Base-by-base conservation (phyloP, 2,329 filamentous ascomycete genomes). In the Aspergillus thermomutatus region DNA sequence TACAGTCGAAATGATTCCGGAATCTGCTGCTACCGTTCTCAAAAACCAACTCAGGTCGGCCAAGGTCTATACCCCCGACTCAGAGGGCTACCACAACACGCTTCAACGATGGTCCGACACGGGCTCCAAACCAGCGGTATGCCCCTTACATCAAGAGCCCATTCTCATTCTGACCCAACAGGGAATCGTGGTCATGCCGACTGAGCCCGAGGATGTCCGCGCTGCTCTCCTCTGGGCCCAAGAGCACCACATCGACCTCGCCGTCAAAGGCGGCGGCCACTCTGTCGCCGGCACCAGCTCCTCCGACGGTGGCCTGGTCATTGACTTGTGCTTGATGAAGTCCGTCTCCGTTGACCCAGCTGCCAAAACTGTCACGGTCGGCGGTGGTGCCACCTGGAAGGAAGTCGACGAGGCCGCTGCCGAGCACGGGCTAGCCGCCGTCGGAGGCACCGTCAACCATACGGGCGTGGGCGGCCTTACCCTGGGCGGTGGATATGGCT, bases 371-470 rank as follows among this genome's bases (percentile, higher is more conserved):
- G 75, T 85, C 46, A 75, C 72, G 0, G 79, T 77, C 5, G 78
- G 80, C 50, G 82, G 83, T 23, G 83, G 83, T n/a, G 78, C 79
- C 48, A 69, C 76, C 2, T 85, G 83, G 82, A 74, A 73, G 54
- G 80, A 85, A 57, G 79, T 86, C 11, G 83, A 87, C 61, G 72
- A 76, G 14, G 79, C 77, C 0, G 80, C 79, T 1, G 81, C 75
- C 52, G 69, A 79, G 53, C 72, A 83, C 60, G 79, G 79, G 0
- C 76, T 87, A 43, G 84, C 83, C 2, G 83, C 83, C 1, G 82
- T 86, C 0, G 84, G 84, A 8, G 85, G 85, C 2, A 86, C 84
- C 0, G 83, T 87, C 9, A 82, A 82, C 45, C 82, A 87, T 60
- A 87, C 84, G 1, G 85, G 85, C 5, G 81, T 87, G 5, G 84